Conservation (phyloP, 148 eudicot species). For the Polygonum maritimum region DNA sequence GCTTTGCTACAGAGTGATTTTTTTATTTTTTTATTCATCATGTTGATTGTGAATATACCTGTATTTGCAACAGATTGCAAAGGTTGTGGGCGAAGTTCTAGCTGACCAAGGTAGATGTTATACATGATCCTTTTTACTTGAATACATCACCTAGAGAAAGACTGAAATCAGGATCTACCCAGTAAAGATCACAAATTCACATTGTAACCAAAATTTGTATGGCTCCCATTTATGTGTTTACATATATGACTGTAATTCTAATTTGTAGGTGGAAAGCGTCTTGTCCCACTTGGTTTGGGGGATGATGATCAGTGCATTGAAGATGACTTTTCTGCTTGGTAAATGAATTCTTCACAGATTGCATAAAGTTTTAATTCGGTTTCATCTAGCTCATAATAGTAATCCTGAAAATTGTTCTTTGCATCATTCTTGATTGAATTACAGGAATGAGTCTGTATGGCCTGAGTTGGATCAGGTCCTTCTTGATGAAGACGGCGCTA, state of each 20-base stretch:
- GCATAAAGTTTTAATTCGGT: not conserved
- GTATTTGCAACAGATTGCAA: conserved; percentile 52
- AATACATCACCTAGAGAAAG: not conserved
- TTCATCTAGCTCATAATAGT: not conserved
- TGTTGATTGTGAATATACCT: not conserved
- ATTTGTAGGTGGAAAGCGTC: conserved; percentile 72
- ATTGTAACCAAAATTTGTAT: not conserved
- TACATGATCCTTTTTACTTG: not conserved
- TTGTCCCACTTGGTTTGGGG: conserved; percentile 84
- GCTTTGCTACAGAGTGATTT: not conserved
- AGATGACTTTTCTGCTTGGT: conserved; percentile 97
- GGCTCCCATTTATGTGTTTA: not conserved
- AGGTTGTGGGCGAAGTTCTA: conserved; percentile 51
- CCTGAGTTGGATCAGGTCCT: conserved; percentile 85
- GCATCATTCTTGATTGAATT: not conserved
- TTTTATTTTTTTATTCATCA: not conserved
- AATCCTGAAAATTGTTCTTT: not conserved
- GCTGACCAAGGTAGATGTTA: conserved; percentile 52
- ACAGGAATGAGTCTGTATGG: conserved; percentile 86
- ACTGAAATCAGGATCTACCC: not conserved
- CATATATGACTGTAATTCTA: not conserved
- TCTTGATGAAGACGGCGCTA: conserved; percentile 50
- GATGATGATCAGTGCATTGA: conserved; percentile 97
- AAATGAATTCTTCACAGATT: conserved; percentile 8
- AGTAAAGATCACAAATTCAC: too few species aligned